Evolutionary conservation across 768 basidiomycete species (phyloP), one percentile per base, ranked within the genome.

Genomic region (Russula griseocarnosa): DNA sequence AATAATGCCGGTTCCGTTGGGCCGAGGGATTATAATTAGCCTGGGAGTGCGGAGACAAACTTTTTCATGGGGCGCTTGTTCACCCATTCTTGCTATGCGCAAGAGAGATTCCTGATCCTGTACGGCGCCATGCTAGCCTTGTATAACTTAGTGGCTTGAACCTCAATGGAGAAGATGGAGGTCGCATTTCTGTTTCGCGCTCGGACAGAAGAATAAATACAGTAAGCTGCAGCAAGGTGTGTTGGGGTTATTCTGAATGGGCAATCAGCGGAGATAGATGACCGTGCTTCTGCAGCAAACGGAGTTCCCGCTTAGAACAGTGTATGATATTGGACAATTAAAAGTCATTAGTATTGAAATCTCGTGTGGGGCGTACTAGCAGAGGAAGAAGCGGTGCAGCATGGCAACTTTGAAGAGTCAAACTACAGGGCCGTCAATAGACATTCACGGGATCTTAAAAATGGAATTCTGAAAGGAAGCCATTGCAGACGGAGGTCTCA

Each of bases 11-110:
- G 38, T 8, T 32, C 22, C 7, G n/a, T 36, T 36, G 38, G 9
- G 54, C 54, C 47, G 58, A 51, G 36, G 58, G n/a, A 49, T 53
- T 59, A 38, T 40, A 55, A 42, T 42, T 40, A 32, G 18, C 42
- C 30, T 53, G 32, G 32, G 42, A 61, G 52, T 20, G 40, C n/a
- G 47, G 55, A 49, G 34, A 20, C 22, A 49, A 54, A 44, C 51
- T 46, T 51, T 63, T 58, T 50, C 44, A 53, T 34, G 44, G 24
- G 26, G 24, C 22, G 49, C 16, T 20, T 13, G 24, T 30, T 3
- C 30, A 9, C 42, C 30, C 26, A 52, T 54, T 58, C 52, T 28
- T 18, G 52, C 10, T 5, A 11, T 59, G 46, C 63, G 54, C 40
- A 36, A 52, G 3, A 11, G 26, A 36, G 24, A 22, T 54, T 26